Base-by-base conservation (phyloP, 495 filamentous ascomycete genomes). In the Halenospora varia region DNA sequence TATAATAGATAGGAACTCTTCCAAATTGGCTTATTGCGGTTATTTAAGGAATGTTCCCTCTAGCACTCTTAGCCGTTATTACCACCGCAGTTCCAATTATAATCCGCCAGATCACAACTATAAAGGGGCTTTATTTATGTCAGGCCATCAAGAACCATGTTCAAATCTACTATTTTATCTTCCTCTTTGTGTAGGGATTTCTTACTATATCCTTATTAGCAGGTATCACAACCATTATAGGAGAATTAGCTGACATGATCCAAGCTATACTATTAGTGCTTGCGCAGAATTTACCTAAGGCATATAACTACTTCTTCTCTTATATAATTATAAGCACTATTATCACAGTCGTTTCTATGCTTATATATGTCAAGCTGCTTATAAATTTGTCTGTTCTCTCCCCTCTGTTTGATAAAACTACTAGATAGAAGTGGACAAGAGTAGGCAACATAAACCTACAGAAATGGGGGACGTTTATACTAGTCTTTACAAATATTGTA, bases 101-200 rank as follows among this genome's bases (percentile, higher is more conserved):
- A 20, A 76, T 92, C 53, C 46, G 57, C 17, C 29, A 53, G 1
- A 40, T 90, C 19, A 78, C 82, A 46, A 77, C 70, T 56, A 72
- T 78, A 23, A 81, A 88, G 64, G 88, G 88, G 19, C 66, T 81
- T 11, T 78, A 84, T 35, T 90, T 85, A 9, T 84, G 85, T 42
- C 87, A 84, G 76, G 75, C 77, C 15, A 81, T 96, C 25, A 93
- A 97, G 71, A 76, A 94, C 42, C 84, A 83, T 35, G 85, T 86
- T 1, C 92, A 97, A 67, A 93, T 93, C 66, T 88, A 79, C 51
- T 97, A 95, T 77, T 97, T 96, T 66, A 80, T 77, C 11, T 97
- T 97, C 81, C 90, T 96, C 68, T 86, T 97, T 41, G 77, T 97
- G 29, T 91, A 97, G 71, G 88, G 94, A 15, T 97, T 97, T 75